A percentile compares a stretch with the other conserved stretches of the same genome.
These are phyloP conservation scores for Cordyceps pruinosa DNA, from an alignment of 2,329 filamentous ascomycete species.

Conservation along the genomic window DNA sequence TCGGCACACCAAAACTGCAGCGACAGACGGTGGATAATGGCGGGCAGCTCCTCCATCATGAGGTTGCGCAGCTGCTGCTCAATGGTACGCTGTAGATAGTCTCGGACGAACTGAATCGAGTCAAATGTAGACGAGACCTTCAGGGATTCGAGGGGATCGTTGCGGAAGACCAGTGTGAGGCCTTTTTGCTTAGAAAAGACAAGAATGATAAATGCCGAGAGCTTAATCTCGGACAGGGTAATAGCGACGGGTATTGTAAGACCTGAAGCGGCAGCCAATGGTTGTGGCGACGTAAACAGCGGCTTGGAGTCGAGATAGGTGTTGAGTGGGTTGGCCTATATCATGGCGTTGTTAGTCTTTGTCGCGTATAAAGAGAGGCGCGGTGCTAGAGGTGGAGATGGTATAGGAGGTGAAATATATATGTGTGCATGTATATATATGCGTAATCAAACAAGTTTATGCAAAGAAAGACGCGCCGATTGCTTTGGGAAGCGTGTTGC, in stretches of 20 bases:
- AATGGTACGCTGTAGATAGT: conserved; percentile 94
- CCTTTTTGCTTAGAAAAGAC: conserved; percentile 98
- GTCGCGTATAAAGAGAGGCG: not conserved
- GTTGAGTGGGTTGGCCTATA: conserved; percentile 85
- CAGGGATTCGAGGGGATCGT: conserved; percentile 94
- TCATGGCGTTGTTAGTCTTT: conserved; percentile 4
- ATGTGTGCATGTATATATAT: not conserved
- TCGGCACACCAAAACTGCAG: conserved; percentile 86
- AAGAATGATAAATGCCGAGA: conserved; percentile 94
- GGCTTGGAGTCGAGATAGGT: conserved; percentile 91
- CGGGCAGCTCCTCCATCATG: conserved; percentile 96
- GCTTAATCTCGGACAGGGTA: conserved; percentile 87
- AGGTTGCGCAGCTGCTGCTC: conserved; percentile 85
- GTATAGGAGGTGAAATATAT: not conserved
- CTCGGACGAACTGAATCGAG: conserved; percentile 95
- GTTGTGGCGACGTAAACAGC: conserved; percentile 84
- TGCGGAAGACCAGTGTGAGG: conserved; percentile 91
- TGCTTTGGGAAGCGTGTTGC: not conserved
- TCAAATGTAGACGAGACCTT: conserved; percentile 99
- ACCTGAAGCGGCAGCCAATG: conserved; percentile 81
- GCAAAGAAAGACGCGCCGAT: not conserved
- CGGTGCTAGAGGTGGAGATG: not conserved
- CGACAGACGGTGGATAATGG: conserved; percentile 90
- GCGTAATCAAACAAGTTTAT: conserved; percentile 7
- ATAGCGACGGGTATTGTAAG: conserved; percentile 97